Evolutionary conservation across 2,329 filamentous ascomycete genomes (phyloP).

Genomic region (Hymenoscyphus linearis): DNA sequence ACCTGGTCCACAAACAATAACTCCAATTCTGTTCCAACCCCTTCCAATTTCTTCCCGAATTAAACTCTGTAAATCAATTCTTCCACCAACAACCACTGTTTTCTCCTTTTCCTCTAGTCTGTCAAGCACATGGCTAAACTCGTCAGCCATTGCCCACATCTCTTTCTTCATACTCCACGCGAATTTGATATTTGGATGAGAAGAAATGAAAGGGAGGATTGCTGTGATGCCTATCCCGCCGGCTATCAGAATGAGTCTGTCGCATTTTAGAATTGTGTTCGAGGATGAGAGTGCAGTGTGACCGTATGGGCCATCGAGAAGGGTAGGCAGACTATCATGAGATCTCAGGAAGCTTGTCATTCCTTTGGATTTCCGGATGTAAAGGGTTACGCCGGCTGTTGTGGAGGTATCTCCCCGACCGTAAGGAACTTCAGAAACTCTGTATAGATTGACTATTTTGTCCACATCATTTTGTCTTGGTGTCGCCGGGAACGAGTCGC

Average conservation of each 20-base stretch:
- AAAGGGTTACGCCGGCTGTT: constrained; percentile 22
- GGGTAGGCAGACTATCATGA: constrained; percentile 30
- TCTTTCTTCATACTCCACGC: constrained; percentile 33
- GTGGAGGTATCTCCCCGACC: not conserved
- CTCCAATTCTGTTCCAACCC: constrained; percentile 15
- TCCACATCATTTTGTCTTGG: constrained; percentile 42
- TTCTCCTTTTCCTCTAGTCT: constrained; percentile 28
- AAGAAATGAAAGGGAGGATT: constrained; percentile 33
- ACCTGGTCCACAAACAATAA: constrained; percentile 26
- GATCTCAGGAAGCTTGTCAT: constrained; percentile 32
- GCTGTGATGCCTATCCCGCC: constrained; percentile 46
- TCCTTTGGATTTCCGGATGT: constrained; percentile 34
- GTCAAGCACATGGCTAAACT: constrained; percentile 26
- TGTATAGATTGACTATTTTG: not conserved
- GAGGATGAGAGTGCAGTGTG: constrained; percentile 24
- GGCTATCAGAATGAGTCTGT: constrained; percentile 38
- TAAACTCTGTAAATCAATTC: constrained; percentile 32
- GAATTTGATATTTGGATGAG: constrained; percentile 35
- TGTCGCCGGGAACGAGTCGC: constrained; percentile 22
- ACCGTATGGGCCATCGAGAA: constrained; percentile 39
- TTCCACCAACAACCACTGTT: constrained; percentile 33
- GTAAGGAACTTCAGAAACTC: not conserved
- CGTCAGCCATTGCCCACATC: constrained; percentile 28
- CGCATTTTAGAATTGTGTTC: constrained; percentile 28
- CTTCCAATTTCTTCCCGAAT: constrained; percentile 30